Conservation (phyloP, 192 early-diverging fungal species). For the Backusella morwellensis region DNA sequence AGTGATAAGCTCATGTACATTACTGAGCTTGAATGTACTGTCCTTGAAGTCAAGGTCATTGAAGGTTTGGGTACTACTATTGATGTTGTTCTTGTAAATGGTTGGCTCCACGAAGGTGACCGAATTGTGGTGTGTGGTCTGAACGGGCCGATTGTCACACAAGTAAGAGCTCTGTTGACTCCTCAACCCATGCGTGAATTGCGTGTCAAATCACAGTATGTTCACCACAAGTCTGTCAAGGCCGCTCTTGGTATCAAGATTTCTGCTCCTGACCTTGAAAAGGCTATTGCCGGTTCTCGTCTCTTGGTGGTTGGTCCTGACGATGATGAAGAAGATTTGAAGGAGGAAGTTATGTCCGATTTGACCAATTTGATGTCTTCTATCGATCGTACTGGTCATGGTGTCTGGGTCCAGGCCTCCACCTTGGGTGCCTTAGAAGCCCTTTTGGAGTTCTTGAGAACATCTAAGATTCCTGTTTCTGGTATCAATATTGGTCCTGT, state of each 20-base stretch:
- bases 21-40: slow-evolving; percentile 94
- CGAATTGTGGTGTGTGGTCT: slow-evolving; percentile 93
- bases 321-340: slow-evolving; percentile 95
- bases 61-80: slow-evolving; percentile 98
- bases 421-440: slow-evolving; percentile 98
- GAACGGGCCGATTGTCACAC: slow-evolving; percentile 93
- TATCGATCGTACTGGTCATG: slow-evolving; percentile 81
- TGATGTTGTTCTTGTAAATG: slow-evolving; percentile 96
- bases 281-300: slow-evolving; percentile 96
- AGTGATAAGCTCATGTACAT: slow-evolving; percentile 95
- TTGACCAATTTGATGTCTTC: slow-evolving; percentile 70
- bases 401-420: slow-evolving; percentile 98
- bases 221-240: slow-evolving; percentile 96
- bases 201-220: slow-evolving; percentile 93
- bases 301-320: slow-evolving; percentile 90
- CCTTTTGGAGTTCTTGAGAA: slow-evolving; percentile 87
- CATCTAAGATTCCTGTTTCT: slow-evolving; percentile 92
- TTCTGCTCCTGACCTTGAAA: slow-evolving; percentile 88
- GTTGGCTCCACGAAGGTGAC: slow-evolving; percentile 93
- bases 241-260: slow-evolving; percentile 98
- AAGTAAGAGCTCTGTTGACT: slow-evolving; percentile 91
- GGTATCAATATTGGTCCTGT: slow-evolving; percentile 98
- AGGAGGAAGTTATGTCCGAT: slow-evolving; percentile 94
- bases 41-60: slow-evolving; percentile 98
- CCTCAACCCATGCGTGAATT: slow-evolving; percentile 98